Percentiles rank a stretch among this genome's conserved stretches.
Conservation (phyloP, 1,284 basidiomycete species). For the Puccinia coronata region DNA sequence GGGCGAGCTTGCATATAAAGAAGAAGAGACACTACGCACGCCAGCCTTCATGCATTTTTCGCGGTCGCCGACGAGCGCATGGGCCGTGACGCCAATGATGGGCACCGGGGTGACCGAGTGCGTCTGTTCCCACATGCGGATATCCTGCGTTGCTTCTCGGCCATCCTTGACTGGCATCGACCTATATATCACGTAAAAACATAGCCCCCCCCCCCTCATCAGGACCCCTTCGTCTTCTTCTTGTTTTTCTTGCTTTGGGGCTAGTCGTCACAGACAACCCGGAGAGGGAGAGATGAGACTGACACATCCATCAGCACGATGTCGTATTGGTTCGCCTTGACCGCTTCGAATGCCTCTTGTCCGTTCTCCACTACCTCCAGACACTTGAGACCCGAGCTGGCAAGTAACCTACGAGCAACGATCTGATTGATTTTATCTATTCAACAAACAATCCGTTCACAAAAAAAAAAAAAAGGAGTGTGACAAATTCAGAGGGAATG, state of each 20-base stretch:
- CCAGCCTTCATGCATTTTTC: constrained; percentile 50
- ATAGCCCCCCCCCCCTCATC: not conserved
- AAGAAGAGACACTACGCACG: constrained; percentile 2
- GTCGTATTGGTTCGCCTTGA: constrained; percentile 37
- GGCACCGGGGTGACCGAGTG: constrained; percentile 45
- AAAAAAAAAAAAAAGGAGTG: not conserved
- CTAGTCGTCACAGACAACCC: no score
- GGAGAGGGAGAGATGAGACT: not conserved
- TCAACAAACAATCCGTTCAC: not conserved
- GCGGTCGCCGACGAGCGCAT: constrained; percentile 47
- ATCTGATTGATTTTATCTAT: constrained; percentile 50
- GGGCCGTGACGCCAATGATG: constrained; percentile 47
- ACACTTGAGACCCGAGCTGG: constrained; percentile 39
- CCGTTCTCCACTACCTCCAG: constrained; percentile 48
- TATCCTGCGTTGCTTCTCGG: constrained; percentile 45
- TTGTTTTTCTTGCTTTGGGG: no score
- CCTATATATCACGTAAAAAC: not conserved
- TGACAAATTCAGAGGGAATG: no score
- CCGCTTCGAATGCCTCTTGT: constrained; percentile 47
- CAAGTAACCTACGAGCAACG: constrained; percentile 40
- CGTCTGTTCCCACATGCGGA: constrained; percentile 44
- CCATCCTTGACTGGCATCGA: constrained; percentile 49
- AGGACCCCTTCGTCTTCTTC: no score
- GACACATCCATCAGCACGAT: constrained; percentile 50
- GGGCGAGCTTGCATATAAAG: no score